Evolutionary conservation across 495 filamentous ascomycete genomes (phyloP).

Genomic region (Penicillium waksmanii): DNA sequence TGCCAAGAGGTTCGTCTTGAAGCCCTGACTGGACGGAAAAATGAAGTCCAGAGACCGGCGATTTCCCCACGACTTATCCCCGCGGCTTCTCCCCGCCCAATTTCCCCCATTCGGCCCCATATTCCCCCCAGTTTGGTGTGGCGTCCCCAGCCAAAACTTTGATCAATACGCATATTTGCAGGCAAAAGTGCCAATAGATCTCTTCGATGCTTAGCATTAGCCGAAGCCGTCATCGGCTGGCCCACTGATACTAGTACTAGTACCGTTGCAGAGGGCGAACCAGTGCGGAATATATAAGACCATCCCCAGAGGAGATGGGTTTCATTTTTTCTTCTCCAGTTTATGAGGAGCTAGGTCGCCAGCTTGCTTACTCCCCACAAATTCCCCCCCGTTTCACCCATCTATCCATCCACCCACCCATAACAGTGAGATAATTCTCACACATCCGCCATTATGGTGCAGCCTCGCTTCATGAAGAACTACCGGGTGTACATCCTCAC

Average conservation of each 20-base stretch:
- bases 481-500: slow-evolving; percentile 59
- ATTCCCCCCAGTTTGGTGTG: slow-evolving; percentile 14
- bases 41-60: background rate
- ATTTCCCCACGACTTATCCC: slow-evolving; percentile 13
- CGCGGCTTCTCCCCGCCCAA: slow-evolving; percentile 18
- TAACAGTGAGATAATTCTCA: background rate
- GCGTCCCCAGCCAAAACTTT: too few relatives aligned
- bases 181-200: slow-evolving; percentile 11
- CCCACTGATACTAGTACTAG: slow-evolving; percentile 1
- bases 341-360: background rate
- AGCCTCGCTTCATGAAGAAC: slow-evolving; percentile 48
- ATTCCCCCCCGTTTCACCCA: background rate
- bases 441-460: slow-evolving; percentile 21
- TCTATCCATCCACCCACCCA: background rate
- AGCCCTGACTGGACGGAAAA: slow-evolving; percentile 27
- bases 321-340: slow-evolving; percentile 6
- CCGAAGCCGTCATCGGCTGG: slow-evolving; percentile 8
- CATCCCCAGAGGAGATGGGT: slow-evolving; percentile 4
- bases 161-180: too few relatives aligned
- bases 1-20: background rate
- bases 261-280: slow-evolving; percentile 8
- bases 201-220: slow-evolving; percentile 15
- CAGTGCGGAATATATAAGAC: slow-evolving; percentile 20
- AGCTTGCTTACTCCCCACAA: background rate
- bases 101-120: slow-evolving; percentile 27